Conservation (phyloP, 208 protist genomes). For the Trypanosoma conorhini region DNA sequence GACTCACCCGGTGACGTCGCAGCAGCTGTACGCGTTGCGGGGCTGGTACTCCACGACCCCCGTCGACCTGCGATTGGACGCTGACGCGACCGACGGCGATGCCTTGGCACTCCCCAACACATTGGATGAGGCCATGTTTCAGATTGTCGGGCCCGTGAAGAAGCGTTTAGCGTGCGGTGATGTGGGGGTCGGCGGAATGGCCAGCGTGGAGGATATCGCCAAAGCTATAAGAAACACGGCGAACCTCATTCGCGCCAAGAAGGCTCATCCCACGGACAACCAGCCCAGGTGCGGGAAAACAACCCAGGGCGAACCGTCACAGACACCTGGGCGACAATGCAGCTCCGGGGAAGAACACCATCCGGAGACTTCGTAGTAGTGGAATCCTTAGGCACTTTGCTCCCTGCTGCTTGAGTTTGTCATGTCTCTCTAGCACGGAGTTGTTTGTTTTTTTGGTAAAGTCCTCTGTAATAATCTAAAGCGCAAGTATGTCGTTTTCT, state of each 20-base stretch:
- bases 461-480: no score
- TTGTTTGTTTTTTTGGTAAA: no score
- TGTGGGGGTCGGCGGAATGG: slow-evolving; percentile 94
- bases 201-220: slow-evolving; percentile 79
- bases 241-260: slow-evolving; percentile 53
- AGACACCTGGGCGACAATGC: background rate
- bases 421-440: no score
- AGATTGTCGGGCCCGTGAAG: slow-evolving; percentile 88
- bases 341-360: no score
- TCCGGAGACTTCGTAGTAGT: background rate
- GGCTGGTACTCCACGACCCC: slow-evolving; percentile 44
- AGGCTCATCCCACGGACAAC: background rate
- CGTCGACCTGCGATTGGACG: background rate
- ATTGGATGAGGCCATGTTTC: slow-evolving; percentile 59
- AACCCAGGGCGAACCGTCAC: background rate
- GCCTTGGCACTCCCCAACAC: slow-evolving; percentile 28
- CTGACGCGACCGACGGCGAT: background rate
- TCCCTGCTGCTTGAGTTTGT: no score
- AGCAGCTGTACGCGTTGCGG: slow-evolving; percentile 68
- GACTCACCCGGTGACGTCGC: slow-evolving; percentile 91
- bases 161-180: slow-evolving; percentile 96
- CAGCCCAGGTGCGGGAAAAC: slow-evolving; percentile 13
- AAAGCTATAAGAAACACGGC: slow-evolving; percentile 56
- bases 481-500: background rate
- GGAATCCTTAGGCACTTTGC: no score